Evolutionary conservation across 208 protist genomes (phyloP).

Genomic region (Acanthamoeba sp.): DNA sequence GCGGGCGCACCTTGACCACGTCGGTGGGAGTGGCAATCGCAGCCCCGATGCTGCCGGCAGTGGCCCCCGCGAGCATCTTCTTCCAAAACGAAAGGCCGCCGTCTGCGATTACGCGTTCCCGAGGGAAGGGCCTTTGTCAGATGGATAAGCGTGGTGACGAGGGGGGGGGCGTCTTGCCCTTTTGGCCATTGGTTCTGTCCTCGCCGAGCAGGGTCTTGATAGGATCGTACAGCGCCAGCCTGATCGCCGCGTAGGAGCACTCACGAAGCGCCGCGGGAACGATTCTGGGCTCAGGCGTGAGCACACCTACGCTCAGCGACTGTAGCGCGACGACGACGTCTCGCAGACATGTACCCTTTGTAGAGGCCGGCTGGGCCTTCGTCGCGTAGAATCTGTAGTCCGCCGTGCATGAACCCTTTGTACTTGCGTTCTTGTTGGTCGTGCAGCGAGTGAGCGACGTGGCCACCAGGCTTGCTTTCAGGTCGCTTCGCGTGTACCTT

Average conservation of each 20-base stretch:
- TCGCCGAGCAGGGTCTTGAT: slow-evolving; percentile 35
- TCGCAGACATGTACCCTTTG: background rate
- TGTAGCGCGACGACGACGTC: background rate
- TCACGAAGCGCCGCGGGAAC: slow-evolving; percentile 18
- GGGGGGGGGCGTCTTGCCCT: too few relatives aligned
- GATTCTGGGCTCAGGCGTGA: background rate
- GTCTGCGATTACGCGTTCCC: background rate
- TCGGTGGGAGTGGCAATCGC: slow-evolving; percentile 32
- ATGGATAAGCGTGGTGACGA: too few relatives aligned
- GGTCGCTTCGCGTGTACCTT: background rate
- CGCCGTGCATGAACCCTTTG: slow-evolving; percentile 50
- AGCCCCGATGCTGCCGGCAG: slow-evolving; percentile 25
- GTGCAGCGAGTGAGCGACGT: background rate
- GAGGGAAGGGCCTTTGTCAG: too few relatives aligned
- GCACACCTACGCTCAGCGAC: background rate
- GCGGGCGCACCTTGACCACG: slow-evolving; percentile 1
- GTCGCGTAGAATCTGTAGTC: slow-evolving; percentile 11
- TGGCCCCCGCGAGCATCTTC: slow-evolving; percentile 9
- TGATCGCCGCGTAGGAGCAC: slow-evolving; percentile 45
- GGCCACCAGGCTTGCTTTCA: background rate
- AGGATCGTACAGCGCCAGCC: slow-evolving; percentile 53
- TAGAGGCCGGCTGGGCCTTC: slow-evolving; percentile 6
- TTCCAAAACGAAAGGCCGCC: slow-evolving; percentile 16
- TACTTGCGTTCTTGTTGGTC: slow-evolving; percentile 51
- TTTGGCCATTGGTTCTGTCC: background rate